These are phyloP conservation scores for Geotrichum histeridarum DNA, from an alignment of 1,139 yeast species.

Conservation along the genomic window DNA sequence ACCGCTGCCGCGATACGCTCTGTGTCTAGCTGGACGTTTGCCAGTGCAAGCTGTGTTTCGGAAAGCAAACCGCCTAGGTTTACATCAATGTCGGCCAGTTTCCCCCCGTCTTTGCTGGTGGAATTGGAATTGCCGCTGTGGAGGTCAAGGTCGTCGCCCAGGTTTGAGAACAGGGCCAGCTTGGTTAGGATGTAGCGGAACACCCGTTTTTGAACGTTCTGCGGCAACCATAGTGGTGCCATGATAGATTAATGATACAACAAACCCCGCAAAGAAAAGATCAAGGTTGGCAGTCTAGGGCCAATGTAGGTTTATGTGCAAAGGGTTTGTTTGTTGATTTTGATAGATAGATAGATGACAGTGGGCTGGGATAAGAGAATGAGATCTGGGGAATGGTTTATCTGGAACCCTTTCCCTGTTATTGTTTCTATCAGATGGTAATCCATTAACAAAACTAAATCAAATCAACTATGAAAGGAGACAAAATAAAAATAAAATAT, in stretches of 20 bases:
- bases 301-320: background rate
- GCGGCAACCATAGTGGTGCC: conserved; percentile 19
- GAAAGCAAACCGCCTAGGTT: conserved; percentile 51
- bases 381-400: too few species aligned
- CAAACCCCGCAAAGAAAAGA: too few species aligned
- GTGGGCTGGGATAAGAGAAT: too few species aligned
- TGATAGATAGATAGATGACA: background rate
- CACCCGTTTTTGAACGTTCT: conserved; percentile 57
- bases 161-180: conserved; percentile 74
- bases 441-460: background rate
- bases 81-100: conserved; percentile 56
- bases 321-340: background rate
- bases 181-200: conserved; percentile 75
- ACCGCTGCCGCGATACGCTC: conserved; percentile 52
- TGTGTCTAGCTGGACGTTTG: conserved; percentile 65
- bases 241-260: conserved; percentile 4
- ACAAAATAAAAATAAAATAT: background rate
- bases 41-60: conserved; percentile 48
- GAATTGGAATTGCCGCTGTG: too few species aligned
- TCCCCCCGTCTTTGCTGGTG: too few species aligned
- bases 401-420: too few species aligned
- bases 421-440: too few species aligned
- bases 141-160: conserved; percentile 51
- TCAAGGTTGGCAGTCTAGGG: too few species aligned
- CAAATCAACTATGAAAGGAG: background rate